Evolutionary conservation across 495 filamentous ascomycete species (phyloP).

Genomic region (Pyrenopolyporus hunteri): DNA sequence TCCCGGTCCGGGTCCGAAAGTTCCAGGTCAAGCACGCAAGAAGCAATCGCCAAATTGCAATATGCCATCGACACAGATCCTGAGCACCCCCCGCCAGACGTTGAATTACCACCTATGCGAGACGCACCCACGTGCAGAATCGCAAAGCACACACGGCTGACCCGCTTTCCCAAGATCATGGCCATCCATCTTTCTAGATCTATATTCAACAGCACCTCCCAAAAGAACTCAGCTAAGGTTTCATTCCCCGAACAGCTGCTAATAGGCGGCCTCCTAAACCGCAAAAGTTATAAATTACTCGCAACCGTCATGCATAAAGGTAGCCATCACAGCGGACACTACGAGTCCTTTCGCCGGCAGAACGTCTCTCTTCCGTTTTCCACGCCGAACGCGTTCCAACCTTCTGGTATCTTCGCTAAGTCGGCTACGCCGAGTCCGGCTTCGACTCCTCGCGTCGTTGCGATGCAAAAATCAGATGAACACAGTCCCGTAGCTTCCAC

Average conservation of each 20-base stretch:
- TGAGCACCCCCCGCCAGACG: conserved; percentile 71
- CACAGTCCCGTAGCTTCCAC: conserved; percentile 48
- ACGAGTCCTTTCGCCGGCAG: conserved; percentile 96
- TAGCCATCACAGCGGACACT: conserved; percentile 94
- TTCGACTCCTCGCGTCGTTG: conserved; percentile 51
- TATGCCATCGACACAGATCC: conserved; percentile 75
- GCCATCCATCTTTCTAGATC: conserved; percentile 92
- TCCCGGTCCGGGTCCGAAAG: conserved; percentile 54
- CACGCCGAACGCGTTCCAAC: conserved; percentile 77
- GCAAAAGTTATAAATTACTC: conserved; percentile 81
- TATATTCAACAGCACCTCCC: conserved; percentile 81
- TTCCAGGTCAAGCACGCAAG: conserved; percentile 49
- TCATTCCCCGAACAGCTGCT: conserved; percentile 84
- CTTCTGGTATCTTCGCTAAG: conserved; percentile 70
- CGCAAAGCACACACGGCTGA: conserved; percentile 82
- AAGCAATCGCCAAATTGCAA: conserved; percentile 61
- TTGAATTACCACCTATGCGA: conserved; percentile 74
- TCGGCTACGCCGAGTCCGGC: conserved; percentile 42
- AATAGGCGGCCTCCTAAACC: conserved; percentile 78
- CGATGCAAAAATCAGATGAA: conserved; percentile 34
- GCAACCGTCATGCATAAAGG: conserved; percentile 94
- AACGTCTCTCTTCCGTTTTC: conserved; percentile 71
- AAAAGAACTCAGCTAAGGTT: conserved; percentile 94
- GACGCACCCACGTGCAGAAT: conserved; percentile 82
- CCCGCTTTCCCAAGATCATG: conserved; percentile 83